These are phyloP conservation scores for Sporothrix dimorphospora DNA, from an alignment of 2,329 filamentous ascomycete species.

Conservation along the genomic window DNA sequence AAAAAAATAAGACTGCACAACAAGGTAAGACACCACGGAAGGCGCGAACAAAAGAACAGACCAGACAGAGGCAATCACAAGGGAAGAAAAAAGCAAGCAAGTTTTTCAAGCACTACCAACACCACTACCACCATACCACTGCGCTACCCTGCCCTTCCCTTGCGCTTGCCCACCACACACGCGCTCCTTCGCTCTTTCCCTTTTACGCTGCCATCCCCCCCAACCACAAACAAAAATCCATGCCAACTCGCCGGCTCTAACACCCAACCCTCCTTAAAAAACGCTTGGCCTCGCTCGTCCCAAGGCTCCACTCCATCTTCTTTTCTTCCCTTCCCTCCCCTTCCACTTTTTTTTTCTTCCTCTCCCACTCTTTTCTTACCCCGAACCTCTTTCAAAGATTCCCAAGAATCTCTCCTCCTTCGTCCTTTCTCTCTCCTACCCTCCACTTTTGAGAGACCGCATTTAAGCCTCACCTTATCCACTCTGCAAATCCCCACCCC, in stretches of 20 bases:
- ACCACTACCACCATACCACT: not conserved
- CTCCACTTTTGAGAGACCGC: slow-evolving; percentile 35
- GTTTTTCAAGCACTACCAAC: not conserved
- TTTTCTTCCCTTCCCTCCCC: slow-evolving; percentile 30
- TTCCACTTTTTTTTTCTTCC: slow-evolving; percentile 28
- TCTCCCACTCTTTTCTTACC: slow-evolving; percentile 25
- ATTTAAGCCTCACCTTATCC: slow-evolving; percentile 36
- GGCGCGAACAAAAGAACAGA: not conserved
- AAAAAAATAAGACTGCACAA: slow-evolving; percentile 19
- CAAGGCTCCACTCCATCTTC: slow-evolving; percentile 37
- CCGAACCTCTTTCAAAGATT: slow-evolving; percentile 26
- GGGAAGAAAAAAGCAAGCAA: slow-evolving; percentile 1
- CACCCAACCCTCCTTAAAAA: slow-evolving; percentile 27
- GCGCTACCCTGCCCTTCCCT: not conserved
- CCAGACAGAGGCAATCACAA: slow-evolving; percentile 5
- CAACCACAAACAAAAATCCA: slow-evolving; percentile 24
- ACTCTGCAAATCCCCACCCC: slow-evolving; percentile 35
- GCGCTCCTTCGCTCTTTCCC: slow-evolving; percentile 13
- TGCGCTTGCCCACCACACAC: not conserved
- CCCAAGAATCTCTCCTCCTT: slow-evolving; percentile 23
- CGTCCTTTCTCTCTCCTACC: slow-evolving; percentile 32
- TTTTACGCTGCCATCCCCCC: not conserved
- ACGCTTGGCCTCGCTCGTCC: slow-evolving; percentile 15
- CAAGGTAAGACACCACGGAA: slow-evolving; percentile 23
- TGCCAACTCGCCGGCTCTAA: slow-evolving; percentile 19